Base-by-base conservation (phyloP, 768 basidiomycete species). In the Boletellus sp. region DNA sequence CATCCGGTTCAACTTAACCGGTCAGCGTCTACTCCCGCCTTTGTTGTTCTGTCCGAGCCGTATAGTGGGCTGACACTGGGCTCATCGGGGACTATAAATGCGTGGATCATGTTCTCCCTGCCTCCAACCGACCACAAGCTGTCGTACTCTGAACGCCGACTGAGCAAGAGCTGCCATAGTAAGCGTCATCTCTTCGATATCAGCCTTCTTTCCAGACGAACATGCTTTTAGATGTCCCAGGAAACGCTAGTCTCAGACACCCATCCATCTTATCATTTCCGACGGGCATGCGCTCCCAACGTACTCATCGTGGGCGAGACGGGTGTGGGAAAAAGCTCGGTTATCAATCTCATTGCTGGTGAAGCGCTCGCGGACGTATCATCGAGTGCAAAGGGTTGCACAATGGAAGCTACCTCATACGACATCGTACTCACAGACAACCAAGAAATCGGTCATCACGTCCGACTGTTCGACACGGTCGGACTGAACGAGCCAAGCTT, bases 321-420 rank as follows among this genome's bases (percentile, higher is more conserved):
- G 23, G 63, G 63, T 1, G 51, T 37, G 5, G 63, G 69, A 9
- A 76, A 76, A 48, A 75, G 74, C 49, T 72, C 70, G 2, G 61
- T 74, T 26, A 53, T 75, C 47, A 76, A 75, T 52, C 67, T 76
- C 60, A 52, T 76, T 33, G 58, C 58, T 17, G 65, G 64, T 11
- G 34, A 53, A 5, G 13, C 56, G 0, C 40, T 58, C 5, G 73
- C 73, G 4, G 33, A 24, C 0, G 59, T 64, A 8, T 70, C 68
- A 10, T 59, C 61, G 17, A 17, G 59, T 1, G 66, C 68, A 11
- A 38, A 24, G 0, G 72, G 71, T 2, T 71, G 67, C 54, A 76
- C 75, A 1, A 53, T 74, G 40, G 37, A 63, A 8, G 58, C 55
- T 34, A 44, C 42, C 0, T 42, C 53, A 0, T 71, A 74, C 36